These are phyloP conservation scores for Serendipita indica DNA, from an alignment of 768 basidiomycete species.

Conservation along the genomic window DNA sequence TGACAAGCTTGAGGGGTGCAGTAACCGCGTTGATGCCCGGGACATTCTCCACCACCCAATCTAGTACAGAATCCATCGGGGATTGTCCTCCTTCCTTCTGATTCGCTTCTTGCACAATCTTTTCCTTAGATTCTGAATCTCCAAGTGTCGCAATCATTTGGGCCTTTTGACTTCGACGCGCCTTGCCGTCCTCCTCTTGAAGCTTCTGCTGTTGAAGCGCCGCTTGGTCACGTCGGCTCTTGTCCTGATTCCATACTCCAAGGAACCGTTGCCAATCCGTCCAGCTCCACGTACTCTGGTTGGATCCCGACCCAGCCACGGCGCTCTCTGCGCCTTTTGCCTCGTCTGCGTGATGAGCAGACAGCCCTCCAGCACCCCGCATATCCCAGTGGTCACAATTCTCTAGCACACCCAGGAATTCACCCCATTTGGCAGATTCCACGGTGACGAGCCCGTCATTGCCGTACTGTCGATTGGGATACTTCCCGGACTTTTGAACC, in stretches of 20 bases:
- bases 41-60: slow-evolving; percentile 65
- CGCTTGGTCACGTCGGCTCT: slow-evolving; percentile 15
- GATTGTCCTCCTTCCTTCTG: slow-evolving; percentile 49
- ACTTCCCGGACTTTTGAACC: slow-evolving; percentile 24
- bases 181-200: slow-evolving; percentile 22
- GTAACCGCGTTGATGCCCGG: slow-evolving; percentile 22
- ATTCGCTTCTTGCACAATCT: slow-evolving; percentile 19
- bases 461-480: slow-evolving; percentile 35
- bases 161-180: slow-evolving; percentile 13
- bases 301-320: slow-evolving; percentile 20
- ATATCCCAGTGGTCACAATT: slow-evolving; percentile 95
- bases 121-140: slow-evolving; percentile 10
- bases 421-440: slow-evolving; percentile 90
- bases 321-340: slow-evolving; percentile 19
- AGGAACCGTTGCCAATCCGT: slow-evolving; percentile 50
- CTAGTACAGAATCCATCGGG: slow-evolving; percentile 51
- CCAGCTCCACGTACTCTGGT: slow-evolving; percentile 32
- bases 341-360: slow-evolving; percentile 14
- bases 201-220: slow-evolving; percentile 25
- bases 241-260: slow-evolving; percentile 30
- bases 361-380: slow-evolving; percentile 49
- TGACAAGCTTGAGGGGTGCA: not conserved
- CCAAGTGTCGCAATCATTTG: slow-evolving; percentile 11
- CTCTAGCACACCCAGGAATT: slow-evolving; percentile 81
- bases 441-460: slow-evolving; percentile 89